These are phyloP conservation scores for Yamadazyma kanchanaburiensis DNA, from an alignment of 1,139 yeast species.

Conservation along the genomic window DNA sequence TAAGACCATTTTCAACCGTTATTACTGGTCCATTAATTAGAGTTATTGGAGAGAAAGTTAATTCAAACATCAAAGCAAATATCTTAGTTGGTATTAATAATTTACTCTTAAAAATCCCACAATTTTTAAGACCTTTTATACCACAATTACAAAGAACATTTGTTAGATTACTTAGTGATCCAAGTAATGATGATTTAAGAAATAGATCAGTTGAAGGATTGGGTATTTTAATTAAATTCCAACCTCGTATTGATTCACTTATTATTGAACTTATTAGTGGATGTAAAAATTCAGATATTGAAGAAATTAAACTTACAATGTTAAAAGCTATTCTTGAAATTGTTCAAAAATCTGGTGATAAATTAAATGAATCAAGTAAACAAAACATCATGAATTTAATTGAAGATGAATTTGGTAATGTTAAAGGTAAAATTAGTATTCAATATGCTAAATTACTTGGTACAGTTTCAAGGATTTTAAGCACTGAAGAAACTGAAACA, in stretches of 20 bases:
- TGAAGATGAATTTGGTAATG: conserved; percentile 60
- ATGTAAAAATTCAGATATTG: conserved; percentile 52
- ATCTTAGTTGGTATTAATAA: conserved; percentile 80
- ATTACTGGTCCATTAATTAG: conserved; percentile 98
- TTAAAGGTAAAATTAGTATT: conserved; percentile 57
- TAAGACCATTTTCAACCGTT: conserved; percentile 86
- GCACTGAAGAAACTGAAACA: conserved; percentile 59
- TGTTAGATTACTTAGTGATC: conserved; percentile 85
- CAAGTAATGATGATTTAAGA: conserved; percentile 67
- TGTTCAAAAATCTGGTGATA: conserved; percentile 73
- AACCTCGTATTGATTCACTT: conserved; percentile 91
- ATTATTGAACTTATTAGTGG: conserved; percentile 80
- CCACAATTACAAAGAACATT: conserved; percentile 98
- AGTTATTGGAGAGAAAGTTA: conserved; percentile 94
- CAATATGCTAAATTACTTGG: conserved; percentile 81
- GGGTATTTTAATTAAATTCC: conserved; percentile 82
- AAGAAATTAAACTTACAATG: conserved; percentile 82
- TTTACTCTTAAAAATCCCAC: conserved; percentile 80
- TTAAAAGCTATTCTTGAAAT: conserved; percentile 83
- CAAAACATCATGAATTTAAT: conserved; percentile 67
- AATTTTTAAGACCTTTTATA: conserved; percentile 88
- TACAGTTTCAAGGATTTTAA: conserved; percentile 65
- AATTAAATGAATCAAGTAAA: conserved; percentile 74
- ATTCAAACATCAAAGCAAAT: conserved; percentile 88
- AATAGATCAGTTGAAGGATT: conserved; percentile 87